A percentile compares a stretch with the other conserved stretches of the same genome.
Conservation (phyloP, 371 early-diverging fungal genomes). For the Lichtheimia corymbifera region DNA sequence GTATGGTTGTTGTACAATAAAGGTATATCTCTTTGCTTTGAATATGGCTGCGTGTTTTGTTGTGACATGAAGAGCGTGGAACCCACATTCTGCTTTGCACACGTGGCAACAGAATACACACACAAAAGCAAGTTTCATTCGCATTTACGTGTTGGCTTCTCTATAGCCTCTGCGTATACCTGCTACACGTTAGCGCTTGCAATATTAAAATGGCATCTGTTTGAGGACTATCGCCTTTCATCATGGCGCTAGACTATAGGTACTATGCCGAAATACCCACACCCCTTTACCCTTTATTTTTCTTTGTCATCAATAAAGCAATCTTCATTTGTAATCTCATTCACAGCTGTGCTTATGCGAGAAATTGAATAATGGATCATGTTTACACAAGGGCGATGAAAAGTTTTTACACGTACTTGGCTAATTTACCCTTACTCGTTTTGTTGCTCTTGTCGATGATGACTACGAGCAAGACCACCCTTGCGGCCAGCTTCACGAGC, state of each 20-base stretch:
- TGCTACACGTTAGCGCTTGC: constrained; percentile 14
- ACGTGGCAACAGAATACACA: background rate
- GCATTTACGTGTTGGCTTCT: constrained; percentile 4
- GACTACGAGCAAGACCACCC: no score
- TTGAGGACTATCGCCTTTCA: constrained; percentile 1
- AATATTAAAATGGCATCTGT: constrained; percentile 3
- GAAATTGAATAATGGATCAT: no score
- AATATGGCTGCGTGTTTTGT: background rate
- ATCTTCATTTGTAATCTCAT: no score
- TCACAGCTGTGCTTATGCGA: no score
- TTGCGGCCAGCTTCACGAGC: no score
- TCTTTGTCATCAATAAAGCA: no score
- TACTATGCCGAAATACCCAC: background rate
- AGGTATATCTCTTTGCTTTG: background rate
- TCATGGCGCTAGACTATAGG: constrained; percentile 3
- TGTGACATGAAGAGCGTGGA: constrained; percentile 1
- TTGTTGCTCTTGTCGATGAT: no score
- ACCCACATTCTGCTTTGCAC: no score
- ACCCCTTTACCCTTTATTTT: no score
- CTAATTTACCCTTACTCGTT: no score
- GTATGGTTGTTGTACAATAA: background rate
- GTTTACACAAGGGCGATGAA: no score
- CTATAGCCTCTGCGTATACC: constrained; percentile 4
- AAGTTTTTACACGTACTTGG: no score
- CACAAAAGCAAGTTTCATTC: constrained; percentile 13